phyloP scores from a whole-genome alignment of 2,329 filamentous ascomycete species.

The Colletotrichum gloeosporioides region DNA sequence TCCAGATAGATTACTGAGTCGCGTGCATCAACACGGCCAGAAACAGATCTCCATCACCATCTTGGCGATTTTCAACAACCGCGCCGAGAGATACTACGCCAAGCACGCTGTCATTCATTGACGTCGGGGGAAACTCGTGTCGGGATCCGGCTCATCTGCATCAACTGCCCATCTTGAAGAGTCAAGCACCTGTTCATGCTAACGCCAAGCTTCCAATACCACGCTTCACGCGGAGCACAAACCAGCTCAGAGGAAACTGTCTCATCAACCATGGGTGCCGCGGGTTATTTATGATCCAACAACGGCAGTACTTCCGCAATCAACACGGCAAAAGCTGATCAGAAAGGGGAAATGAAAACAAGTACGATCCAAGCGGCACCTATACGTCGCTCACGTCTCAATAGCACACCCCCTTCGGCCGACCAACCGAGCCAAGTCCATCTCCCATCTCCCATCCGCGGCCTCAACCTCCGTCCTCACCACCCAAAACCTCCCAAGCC shows the following conservation, averaged over 20 bases:
- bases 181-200: neutral
- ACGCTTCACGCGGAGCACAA: neutral
- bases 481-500: neutral
- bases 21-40: neutral
- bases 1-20: neutral
- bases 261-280: neutral
- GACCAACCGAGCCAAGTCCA: neutral
- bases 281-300: neutral
- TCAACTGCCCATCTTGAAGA: neutral
- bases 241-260: neutral
- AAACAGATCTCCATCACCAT: neutral
- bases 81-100: neutral
- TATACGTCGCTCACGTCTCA: slow-evolving; percentile 9
- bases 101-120: neutral
- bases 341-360: neutral
- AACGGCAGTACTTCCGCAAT: no score
- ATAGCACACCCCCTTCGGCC: neutral
- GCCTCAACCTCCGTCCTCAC: neutral
- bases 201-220: neutral
- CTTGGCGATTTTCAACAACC: neutral
- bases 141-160: neutral
- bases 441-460: neutral
- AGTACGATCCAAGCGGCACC: neutral
- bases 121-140: neutral
- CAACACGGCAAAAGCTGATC: no score